phyloP scores from a whole-genome alignment of 164 flowering plant genomes.

The Annona cherimola region DNA sequence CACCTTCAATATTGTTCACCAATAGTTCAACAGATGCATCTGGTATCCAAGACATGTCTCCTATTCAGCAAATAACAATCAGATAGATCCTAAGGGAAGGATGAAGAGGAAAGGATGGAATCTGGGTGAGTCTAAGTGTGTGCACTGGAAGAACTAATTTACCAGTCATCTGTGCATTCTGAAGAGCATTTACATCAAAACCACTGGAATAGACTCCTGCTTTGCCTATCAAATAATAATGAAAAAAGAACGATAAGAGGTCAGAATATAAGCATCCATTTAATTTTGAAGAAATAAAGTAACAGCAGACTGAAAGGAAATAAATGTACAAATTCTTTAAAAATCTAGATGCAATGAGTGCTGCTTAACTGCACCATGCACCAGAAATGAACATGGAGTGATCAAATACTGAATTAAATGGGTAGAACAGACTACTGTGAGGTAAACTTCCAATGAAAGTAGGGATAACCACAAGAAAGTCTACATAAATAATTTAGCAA shows the following conservation, averaged over 20 bases:
- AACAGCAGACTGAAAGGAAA: neutral
- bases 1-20: slow-evolving; percentile 80
- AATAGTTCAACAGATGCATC: slow-evolving; percentile 65
- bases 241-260: neutral
- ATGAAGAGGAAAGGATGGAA: neutral
- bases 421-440: too few relatives aligned
- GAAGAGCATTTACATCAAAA: slow-evolving; percentile 71
- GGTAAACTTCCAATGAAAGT: too few relatives aligned
- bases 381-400: neutral
- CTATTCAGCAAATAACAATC: slow-evolving; percentile 38
- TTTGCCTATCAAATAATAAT: slow-evolving; percentile 42
- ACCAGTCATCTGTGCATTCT: slow-evolving; percentile 63
- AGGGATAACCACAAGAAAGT: neutral
- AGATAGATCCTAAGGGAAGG: neutral
- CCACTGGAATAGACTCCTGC: slow-evolving; percentile 81
- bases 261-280: neutral
- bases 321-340: neutral
- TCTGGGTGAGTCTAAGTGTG: neutral
- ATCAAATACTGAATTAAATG: neutral
- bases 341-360: neutral
- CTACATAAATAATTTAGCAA: neutral
- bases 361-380: neutral
- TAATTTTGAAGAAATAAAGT: neutral
- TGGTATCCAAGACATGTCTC: slow-evolving; percentile 61
- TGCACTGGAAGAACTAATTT: slow-evolving; percentile 2